Conservation (phyloP, 1,139 yeast species). For the Saccharomyces hybrid region DNA sequence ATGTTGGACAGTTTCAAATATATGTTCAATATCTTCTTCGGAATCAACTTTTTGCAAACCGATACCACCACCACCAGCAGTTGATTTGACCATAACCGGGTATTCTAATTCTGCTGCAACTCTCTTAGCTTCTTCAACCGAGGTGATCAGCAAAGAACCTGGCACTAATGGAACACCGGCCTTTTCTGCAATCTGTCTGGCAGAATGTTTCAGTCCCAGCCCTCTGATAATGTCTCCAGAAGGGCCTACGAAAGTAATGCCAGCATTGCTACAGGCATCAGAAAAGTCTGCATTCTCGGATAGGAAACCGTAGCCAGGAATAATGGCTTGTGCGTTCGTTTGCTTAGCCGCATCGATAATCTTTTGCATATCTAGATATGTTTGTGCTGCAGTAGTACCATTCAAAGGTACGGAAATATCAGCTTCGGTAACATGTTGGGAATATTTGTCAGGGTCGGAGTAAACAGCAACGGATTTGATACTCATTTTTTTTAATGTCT, state of each 20-base stretch:
- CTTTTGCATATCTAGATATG: slow-evolving; percentile 79
- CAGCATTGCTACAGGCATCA: slow-evolving; percentile 73
- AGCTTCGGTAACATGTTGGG: slow-evolving; percentile 76
- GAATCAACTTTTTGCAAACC: slow-evolving; percentile 90
- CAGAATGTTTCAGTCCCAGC: slow-evolving; percentile 90
- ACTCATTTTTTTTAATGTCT: slow-evolving; percentile 70
- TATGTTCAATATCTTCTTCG: slow-evolving; percentile 68
- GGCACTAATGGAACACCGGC: slow-evolving; percentile 95
- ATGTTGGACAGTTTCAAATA: slow-evolving; percentile 87
- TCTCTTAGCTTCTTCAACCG: slow-evolving; percentile 62
- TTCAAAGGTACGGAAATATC: slow-evolving; percentile 73
- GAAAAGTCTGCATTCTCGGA: slow-evolving; percentile 96
- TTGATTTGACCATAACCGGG: slow-evolving; percentile 93
- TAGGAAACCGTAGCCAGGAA: slow-evolving; percentile 94
- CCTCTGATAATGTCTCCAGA: slow-evolving; percentile 85
- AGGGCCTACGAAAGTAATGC: slow-evolving; percentile 90
- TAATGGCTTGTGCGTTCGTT: slow-evolving; percentile 81
- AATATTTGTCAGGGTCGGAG: slow-evolving; percentile 82
- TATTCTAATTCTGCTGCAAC: slow-evolving; percentile 75
- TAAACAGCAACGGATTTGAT: slow-evolving; percentile 80
- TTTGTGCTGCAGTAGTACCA: slow-evolving; percentile 82
- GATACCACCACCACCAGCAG: slow-evolving; percentile 99
- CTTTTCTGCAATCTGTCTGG: slow-evolving; percentile 79
- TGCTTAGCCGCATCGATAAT: slow-evolving; percentile 76
- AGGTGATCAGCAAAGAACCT: slow-evolving; percentile 74